Conservation (phyloP, 2,329 filamentous ascomycete genomes). For the Claviceps maximensis region DNA sequence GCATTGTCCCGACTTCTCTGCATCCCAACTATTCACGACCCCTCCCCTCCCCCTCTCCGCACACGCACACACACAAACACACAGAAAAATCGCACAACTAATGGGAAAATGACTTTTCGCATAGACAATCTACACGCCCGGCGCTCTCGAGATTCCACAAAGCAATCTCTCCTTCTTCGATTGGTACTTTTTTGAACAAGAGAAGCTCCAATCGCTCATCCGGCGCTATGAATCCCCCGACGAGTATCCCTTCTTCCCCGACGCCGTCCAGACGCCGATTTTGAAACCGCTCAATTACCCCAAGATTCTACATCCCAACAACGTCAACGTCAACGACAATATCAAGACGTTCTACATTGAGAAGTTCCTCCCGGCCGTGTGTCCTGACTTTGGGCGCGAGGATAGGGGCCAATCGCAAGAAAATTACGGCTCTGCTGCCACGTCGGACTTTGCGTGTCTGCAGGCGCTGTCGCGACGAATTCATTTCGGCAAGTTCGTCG, state of each 20-base stretch:
- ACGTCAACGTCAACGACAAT: constrained; percentile 78
- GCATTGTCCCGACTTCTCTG: constrained; percentile 1
- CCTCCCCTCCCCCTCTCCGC: too few relatives aligned
- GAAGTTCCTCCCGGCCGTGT: constrained; percentile 71
- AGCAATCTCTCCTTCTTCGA: constrained; percentile 72
- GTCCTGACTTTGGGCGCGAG: constrained; percentile 59
- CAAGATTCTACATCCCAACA: constrained; percentile 71
- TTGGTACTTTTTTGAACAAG: constrained; percentile 85
- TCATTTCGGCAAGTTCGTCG: constrained; percentile 97
- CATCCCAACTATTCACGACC: not conserved
- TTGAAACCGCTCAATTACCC: constrained; percentile 85
- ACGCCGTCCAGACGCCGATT: constrained; percentile 64
- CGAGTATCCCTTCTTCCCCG: constrained; percentile 94
- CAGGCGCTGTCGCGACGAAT: constrained; percentile 84
- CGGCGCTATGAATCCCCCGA: constrained; percentile 92
- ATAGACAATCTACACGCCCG: constrained; percentile 68
- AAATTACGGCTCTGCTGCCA: constrained; percentile 89
- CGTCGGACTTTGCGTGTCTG: constrained; percentile 77
- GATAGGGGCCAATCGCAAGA: constrained; percentile 79
- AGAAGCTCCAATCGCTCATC: constrained; percentile 81
- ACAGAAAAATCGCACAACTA: not conserved
- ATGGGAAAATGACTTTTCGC: not conserved
- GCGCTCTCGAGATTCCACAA: constrained; percentile 66
- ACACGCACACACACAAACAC: too few relatives aligned
- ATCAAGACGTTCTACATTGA: constrained; percentile 79